Percentiles rank a stretch among this genome's conserved stretches.
Conservation (phyloP, 2,329 filamentous ascomycete genomes). For the Trichoderma breve region DNA sequence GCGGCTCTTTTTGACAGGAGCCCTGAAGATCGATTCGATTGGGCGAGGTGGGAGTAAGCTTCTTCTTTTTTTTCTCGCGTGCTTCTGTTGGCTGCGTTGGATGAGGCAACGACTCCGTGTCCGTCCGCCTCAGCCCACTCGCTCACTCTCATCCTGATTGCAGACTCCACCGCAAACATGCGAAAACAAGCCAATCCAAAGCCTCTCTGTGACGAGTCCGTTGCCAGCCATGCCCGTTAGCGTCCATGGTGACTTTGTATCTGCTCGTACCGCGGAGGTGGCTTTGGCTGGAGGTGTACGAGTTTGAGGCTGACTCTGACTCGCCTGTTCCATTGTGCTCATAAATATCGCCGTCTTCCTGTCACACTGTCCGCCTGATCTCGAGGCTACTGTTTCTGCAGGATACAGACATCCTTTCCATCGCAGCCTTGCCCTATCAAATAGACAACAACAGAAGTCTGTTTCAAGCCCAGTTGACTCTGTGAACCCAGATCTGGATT, state of each 20-base stretch:
- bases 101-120: neutral
- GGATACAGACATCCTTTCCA: neutral
- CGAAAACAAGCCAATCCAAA: neutral
- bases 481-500: neutral
- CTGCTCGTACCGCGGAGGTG: neutral
- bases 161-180: conserved; percentile 15
- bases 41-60: neutral
- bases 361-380: neutral
- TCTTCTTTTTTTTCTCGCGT: neutral
- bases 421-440: neutral
- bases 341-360: neutral
- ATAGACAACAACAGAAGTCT: neutral
- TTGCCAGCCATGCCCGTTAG: conserved; percentile 8
- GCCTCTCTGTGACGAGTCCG: conserved; percentile 2
- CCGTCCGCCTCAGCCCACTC: neutral
- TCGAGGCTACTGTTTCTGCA: neutral
- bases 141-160: neutral
- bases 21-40: conserved; percentile 11
- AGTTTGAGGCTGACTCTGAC: conserved; percentile 1
- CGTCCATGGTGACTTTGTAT: neutral
- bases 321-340: neutral
- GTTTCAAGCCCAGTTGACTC: neutral
- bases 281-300: neutral
- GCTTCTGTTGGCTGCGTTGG: neutral
- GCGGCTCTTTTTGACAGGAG: neutral